Percentiles rank a stretch among this genome's conserved stretches.
phyloP scores from a whole-genome alignment of 805 yeast genomes.

The Lachancea lanzarotensis region DNA sequence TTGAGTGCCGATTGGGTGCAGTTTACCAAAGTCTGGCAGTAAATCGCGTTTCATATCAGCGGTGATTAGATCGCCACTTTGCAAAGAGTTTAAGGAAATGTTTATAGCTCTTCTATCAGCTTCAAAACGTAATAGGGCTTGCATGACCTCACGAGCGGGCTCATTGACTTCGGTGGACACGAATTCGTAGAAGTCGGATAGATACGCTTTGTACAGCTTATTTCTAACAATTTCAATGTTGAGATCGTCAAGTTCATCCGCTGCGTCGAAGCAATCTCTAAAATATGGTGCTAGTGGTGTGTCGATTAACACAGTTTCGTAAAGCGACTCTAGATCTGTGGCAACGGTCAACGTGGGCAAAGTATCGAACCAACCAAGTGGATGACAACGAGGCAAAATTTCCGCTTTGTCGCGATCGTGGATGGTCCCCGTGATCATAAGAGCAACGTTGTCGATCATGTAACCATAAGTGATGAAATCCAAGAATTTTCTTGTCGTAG shows the following conservation, averaged over 20 bases:
- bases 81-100: conserved; percentile 80
- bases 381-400: conserved; percentile 86
- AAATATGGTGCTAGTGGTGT: conserved; percentile 97
- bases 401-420: conserved; percentile 91
- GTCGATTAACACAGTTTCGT: conserved; percentile 87
- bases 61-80: conserved; percentile 37
- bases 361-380: conserved; percentile 97
- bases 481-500: conserved; percentile 73
- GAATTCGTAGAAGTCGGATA: conserved; percentile 77
- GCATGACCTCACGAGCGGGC: conserved; percentile 83
- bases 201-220: conserved; percentile 83
- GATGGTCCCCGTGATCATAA: conserved; percentile 94
- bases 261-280: conserved; percentile 77
- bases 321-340: conserved; percentile 88
- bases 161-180: conserved; percentile 51
- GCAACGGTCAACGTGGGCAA: conserved; percentile 92
- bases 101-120: conserved; percentile 94
- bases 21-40: conserved; percentile 76
- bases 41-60: conserved; percentile 71
- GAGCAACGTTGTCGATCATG: conserved; percentile 95
- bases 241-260: conserved; percentile 85
- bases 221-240: conserved; percentile 94
- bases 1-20: conserved; percentile 61
- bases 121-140: conserved; percentile 71
- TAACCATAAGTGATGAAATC: conserved; percentile 93